Base-by-base conservation (phyloP, 1,139 yeast species). In the Pichiaceae sp. region DNA sequence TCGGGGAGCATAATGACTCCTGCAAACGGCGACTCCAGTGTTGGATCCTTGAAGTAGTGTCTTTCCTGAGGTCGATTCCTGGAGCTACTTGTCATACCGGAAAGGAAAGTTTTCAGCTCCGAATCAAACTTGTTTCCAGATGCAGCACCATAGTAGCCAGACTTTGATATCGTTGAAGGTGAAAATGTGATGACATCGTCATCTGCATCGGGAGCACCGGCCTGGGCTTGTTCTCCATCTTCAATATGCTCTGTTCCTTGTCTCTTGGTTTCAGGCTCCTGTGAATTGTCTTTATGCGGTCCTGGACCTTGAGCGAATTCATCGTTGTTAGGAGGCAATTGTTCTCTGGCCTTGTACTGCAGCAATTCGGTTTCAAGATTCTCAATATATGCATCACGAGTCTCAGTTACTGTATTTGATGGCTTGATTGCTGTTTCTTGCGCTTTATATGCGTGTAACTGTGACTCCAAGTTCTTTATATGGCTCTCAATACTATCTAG, bases 401-500 rank as follows among this genome's bases (percentile, higher is more conserved):
- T n/a, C n/a, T n/a, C n/a, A n/a, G n/a, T n/a, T n/a, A n/a, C n/a
- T n/a, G n/a, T n/a, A n/a, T n/a, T n/a, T n/a, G n/a, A n/a, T n/a
- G n/a, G n/a, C n/a, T n/a, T n/a, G 7, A 21, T 21, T 21, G 24
- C 24, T 7, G 7, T 11, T 7, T 7, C 24, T 21, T 21, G 9
- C 7, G 24, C 24, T 11, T 21, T 21, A 21, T 11, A 7, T 21
- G 24, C 24, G 7, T 21, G 9, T 11, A 11, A 21, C 24, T 11
- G 24, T 21, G 33, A 17, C 43, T 67, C 70, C 35, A 66, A 51
- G 23, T 52, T 52, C 30, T 49, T 53, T 9, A 69, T 62, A 28
- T 60, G 53, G 31, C 57, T 61, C 42, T 66, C 65, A 12, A 70
- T 52, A 31, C 54, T 53, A 38, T 66, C 54, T 36, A 70, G 50